Evolutionary conservation across 225 moss, liverwort and hornwort genomes (phyloP).

Genomic region (Polytrichum commune): DNA sequence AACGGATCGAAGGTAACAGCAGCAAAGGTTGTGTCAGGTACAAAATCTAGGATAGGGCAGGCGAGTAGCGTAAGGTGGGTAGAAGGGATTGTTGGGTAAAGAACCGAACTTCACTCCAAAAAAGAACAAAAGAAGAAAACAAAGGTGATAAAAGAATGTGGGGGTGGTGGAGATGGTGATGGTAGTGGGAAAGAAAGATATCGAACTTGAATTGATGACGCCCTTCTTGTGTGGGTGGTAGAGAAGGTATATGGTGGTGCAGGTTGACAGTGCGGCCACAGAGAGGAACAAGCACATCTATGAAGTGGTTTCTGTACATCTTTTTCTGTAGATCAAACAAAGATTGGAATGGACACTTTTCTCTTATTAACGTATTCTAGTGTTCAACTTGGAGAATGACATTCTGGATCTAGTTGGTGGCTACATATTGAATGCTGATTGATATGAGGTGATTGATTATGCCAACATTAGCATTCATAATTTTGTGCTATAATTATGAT

Average conservation of each 20-base stretch:
- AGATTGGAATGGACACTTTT: neutral
- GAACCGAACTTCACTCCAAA: neutral
- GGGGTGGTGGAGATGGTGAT: neutral
- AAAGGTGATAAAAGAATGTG: neutral
- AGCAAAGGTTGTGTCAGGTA: constrained; percentile 4
- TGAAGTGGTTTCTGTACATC: neutral
- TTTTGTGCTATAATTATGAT: too few relatives aligned
- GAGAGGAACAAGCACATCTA: neutral
- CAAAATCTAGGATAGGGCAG: constrained; percentile 8
- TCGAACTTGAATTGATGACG: neutral
- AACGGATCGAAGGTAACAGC: constrained; percentile 25
- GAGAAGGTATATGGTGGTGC: neutral
- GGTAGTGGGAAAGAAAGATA: neutral
- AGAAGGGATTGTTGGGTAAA: neutral
- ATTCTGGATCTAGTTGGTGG: too few relatives aligned
- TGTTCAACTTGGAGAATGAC: neutral
- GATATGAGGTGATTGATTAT: too few relatives aligned
- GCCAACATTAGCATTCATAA: too few relatives aligned
- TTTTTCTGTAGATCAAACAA: neutral
- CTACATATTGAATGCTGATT: too few relatives aligned
- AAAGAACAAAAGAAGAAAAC: neutral
- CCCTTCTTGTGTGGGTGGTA: neutral
- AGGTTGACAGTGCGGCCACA: neutral
- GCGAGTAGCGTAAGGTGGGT: neutral
- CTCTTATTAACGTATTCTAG: neutral